phyloP scores from a whole-genome alignment of 805 yeast genomes.

The Ogataea pilisensis region DNA sequence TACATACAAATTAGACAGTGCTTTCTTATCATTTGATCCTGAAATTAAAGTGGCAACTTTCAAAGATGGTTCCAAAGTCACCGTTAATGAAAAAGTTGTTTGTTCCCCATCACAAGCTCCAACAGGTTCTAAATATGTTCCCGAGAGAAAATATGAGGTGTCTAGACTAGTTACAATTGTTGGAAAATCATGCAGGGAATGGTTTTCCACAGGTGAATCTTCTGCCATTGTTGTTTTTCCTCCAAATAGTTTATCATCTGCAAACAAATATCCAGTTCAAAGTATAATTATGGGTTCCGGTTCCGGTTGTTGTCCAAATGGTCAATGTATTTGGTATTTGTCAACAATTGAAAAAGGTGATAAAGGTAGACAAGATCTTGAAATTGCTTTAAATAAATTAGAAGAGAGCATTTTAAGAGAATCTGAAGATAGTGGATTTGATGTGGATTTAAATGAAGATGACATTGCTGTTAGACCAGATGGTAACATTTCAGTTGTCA shows the following conservation, averaged over 20 bases:
- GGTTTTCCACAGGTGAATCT: slow-evolving; percentile 84
- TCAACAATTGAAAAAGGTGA: slow-evolving; percentile 69
- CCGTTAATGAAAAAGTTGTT: slow-evolving; percentile 75
- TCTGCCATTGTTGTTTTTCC: slow-evolving; percentile 92
- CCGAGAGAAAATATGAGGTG: slow-evolving; percentile 48
- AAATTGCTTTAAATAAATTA: slow-evolving; percentile 73
- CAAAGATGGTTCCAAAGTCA: slow-evolving; percentile 69
- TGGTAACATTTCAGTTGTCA: slow-evolving; percentile 61
- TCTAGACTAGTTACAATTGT: slow-evolving; percentile 81
- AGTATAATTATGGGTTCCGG: slow-evolving; percentile 84
- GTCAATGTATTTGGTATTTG: slow-evolving; percentile 87
- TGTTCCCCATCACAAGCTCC: slow-evolving; percentile 69
- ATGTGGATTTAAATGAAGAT: slow-evolving; percentile 48
- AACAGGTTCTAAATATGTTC: slow-evolving; percentile 35
- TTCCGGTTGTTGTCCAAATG: slow-evolving; percentile 81
- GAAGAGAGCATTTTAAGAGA: slow-evolving; percentile 81
- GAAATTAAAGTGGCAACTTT: slow-evolving; percentile 62
- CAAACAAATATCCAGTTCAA: slow-evolving; percentile 74
- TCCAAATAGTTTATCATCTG: slow-evolving; percentile 64
- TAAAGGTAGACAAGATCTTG: slow-evolving; percentile 72
- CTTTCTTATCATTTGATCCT: slow-evolving; percentile 62
- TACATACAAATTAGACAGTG: slow-evolving; percentile 78
- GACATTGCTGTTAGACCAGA: slow-evolving; percentile 50
- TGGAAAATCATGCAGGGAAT: slow-evolving; percentile 80
- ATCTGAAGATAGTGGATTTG: slow-evolving; percentile 54